Evolutionary conservation across 441 rosid species (phyloP), one percentile per base, ranked within the genome.

Genomic region (Theobroma grandiflorum): DNA sequence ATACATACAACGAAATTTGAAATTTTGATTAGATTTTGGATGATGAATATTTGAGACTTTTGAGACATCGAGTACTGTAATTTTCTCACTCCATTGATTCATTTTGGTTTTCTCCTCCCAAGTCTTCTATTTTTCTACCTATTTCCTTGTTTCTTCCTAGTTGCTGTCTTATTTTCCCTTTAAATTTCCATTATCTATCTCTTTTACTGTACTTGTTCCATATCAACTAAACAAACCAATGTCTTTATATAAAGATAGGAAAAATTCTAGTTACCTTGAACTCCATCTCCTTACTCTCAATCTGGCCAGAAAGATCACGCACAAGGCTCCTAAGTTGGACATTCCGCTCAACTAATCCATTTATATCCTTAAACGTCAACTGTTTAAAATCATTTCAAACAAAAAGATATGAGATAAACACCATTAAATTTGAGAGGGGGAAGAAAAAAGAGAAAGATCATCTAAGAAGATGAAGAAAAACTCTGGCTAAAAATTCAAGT

Each of bases 331-430:
- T 90, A 80, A 97, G 97, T 82, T 94, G 93, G 73, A 91, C 98
- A 89, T 97, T 97, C 89, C 93, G 99, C 91, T 94, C 99, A 81
- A 97, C 98, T 80, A 97, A 86, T 83, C 98, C 99, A 84, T 90
- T 94, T 87, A 97, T 95, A 81, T 97, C 98, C 90, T 89, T 94
- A 87, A 93, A 97, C 70, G 94, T 97, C 84, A 97, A 80, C 99
- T 97, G 93, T 68, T 26, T 40, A 82, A 79, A 35, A 84, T 57
- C 69, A 63, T 76, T 83, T 78, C 78, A 85, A 78, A 61, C 75
- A 83, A 81, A 68, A 14, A 75, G 26, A 84, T 49, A 73, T 77
- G 11, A 42, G 42, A 59, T 35, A 73, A 70, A 37, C 4, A n/a
- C 4, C 26, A 59, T 5, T 18, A 35, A 10, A 4, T 31, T 76